Evolutionary conservation across 2,329 filamentous ascomycete genomes (phyloP), one percentile per base, ranked within the genome.

Genomic region (Tolypocladium nubicola): DNA sequence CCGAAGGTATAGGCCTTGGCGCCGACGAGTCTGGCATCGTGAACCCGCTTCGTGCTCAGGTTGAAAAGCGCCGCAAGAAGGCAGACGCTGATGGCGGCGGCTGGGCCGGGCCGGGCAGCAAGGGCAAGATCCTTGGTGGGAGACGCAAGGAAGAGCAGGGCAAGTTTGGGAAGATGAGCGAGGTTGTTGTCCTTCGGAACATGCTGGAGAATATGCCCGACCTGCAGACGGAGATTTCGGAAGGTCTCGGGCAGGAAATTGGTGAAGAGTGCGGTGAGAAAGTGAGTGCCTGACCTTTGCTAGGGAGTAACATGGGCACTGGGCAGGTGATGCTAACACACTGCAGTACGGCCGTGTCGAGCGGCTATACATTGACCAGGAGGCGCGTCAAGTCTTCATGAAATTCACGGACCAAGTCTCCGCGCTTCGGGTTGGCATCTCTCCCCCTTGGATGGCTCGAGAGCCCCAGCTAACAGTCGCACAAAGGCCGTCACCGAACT

Each of bases 221-320:
- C 67, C 74, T 96, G 50, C 82, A 87, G 58, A 79, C 78, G n/a
- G 93, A 97, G 70, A 83, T 96, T 53, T 82, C 86, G 59, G 80
- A 81, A 16, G 84, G 84, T 0, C 75, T 99, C 54, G 86, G 93
- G 64, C 93, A 97, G 74, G 92, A 97, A 70, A 97, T 99, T 71
- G 94, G 94, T 8, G 90, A 97, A 67, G 90, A 96, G 68, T 97
- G 95, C 71, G 86, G 86, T 54, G 84, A 90, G 62, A 91, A 92
- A 79, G 83, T 86, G 59, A 57, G 61, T 21, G 8, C 19, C 30
- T 19, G 30, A 10, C 6, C 19, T 4, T 39, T 4, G 8, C 16
- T 21, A 19, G 30, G 19, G 4, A 3, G 14, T 14, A 7, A 10
- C 30, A 1, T n/a, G 9, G 33, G 19, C 30, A 21, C 19, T n/a